These are phyloP conservation scores for Copromyces sp. DNA, from an alignment of 495 filamentous ascomycete species.

Conservation along the genomic window DNA sequence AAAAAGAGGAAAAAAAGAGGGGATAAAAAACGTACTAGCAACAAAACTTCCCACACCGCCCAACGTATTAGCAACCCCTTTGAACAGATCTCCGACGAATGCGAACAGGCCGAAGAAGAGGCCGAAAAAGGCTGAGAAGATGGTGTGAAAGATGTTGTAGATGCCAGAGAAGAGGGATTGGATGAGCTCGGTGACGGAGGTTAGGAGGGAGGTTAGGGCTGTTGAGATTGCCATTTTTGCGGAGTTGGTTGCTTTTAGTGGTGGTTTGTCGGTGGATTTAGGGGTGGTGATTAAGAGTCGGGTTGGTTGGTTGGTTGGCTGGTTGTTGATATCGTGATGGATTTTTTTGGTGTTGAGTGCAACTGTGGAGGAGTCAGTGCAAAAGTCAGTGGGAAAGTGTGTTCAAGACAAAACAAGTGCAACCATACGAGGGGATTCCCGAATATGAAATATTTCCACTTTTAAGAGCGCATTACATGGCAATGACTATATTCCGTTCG, in stretches of 20 bases:
- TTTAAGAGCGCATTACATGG: neutral
- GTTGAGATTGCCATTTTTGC: slow-evolving; percentile 22
- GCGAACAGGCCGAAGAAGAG: slow-evolving; percentile 20
- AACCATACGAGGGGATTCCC: neutral
- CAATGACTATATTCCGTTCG: neutral
- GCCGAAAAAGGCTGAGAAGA: slow-evolving; percentile 14
- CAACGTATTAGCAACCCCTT: slow-evolving; percentile 21
- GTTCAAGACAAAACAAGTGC: neutral
- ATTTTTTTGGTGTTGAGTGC: neutral
- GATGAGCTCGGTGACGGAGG: slow-evolving; percentile 24
- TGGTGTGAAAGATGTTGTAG: slow-evolving; percentile 19
- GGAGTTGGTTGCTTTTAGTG: neutral
- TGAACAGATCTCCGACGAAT: slow-evolving; percentile 17
- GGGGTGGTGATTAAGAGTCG: neutral
- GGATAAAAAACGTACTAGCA: slow-evolving; percentile 14
- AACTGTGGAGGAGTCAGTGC: neutral
- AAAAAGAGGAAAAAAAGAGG: neutral
- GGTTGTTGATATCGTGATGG: neutral
- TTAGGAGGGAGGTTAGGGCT: slow-evolving; percentile 23
- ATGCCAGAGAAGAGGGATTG: slow-evolving; percentile 18
- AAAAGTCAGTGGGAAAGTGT: neutral
- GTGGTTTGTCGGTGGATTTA: neutral
- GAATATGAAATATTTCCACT: neutral
- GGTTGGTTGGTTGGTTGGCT: neutral
- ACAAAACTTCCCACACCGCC: slow-evolving; percentile 26